phyloP scores from a whole-genome alignment of 495 filamentous ascomycete genomes.

The Trichocladium uniseriatum region DNA sequence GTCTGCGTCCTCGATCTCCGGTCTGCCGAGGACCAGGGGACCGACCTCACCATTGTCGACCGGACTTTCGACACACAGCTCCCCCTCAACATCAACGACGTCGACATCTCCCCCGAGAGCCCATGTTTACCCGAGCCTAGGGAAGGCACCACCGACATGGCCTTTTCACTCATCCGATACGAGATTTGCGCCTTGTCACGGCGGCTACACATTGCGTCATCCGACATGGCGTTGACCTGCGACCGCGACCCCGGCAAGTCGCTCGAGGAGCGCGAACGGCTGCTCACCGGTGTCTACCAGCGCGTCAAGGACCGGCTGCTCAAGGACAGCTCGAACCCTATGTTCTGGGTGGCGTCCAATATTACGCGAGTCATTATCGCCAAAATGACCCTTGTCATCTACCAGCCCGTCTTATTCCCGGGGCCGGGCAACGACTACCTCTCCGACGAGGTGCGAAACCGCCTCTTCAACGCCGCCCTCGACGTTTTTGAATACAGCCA shows the following conservation, averaged over 20 bases:
- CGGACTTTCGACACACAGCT: slow-evolving; percentile 61
- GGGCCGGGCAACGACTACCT: slow-evolving; percentile 34
- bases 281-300: slow-evolving; percentile 54
- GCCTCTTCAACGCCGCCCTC: slow-evolving; percentile 63
- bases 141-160: slow-evolving; percentile 64
- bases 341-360: slow-evolving; percentile 63
- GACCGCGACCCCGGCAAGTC: slow-evolving; percentile 23
- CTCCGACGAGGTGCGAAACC: slow-evolving; percentile 53
- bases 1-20: slow-evolving; percentile 67
- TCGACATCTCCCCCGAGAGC: slow-evolving; percentile 60
- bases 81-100: slow-evolving; percentile 75
- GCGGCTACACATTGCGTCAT: slow-evolving; percentile 31
- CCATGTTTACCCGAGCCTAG: slow-evolving; percentile 49
- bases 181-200: slow-evolving; percentile 46
- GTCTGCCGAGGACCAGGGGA: slow-evolving; percentile 76
- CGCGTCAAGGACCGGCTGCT: slow-evolving; percentile 61
- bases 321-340: slow-evolving; percentile 46
- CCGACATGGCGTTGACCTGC: slow-evolving; percentile 23
- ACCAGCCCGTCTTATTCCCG: slow-evolving; percentile 43
- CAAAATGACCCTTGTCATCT: slow-evolving; percentile 46
- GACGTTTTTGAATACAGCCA: slow-evolving; percentile 69
- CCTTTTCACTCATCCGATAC: slow-evolving; percentile 62
- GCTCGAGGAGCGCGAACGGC: slow-evolving; percentile 50
- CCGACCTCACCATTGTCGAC: slow-evolving; percentile 63
- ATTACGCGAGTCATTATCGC: slow-evolving; percentile 58